Base-by-base conservation (phyloP, 2,329 filamentous ascomycete species). In the Incumbomyces lentus region DNA sequence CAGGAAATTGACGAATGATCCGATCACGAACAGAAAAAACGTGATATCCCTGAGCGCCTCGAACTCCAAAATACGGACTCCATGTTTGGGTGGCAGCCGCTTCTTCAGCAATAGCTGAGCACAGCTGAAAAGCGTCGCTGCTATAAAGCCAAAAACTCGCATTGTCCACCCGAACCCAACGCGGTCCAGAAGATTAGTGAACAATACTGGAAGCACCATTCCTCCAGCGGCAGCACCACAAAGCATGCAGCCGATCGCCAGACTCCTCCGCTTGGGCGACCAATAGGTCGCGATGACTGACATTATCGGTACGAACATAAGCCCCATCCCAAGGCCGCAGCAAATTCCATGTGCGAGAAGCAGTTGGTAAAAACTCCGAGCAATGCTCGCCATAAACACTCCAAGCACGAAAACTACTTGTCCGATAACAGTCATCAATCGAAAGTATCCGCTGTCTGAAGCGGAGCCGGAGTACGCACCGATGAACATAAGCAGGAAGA, bases 111-210 rank as follows among this genome's bases (percentile, higher is more conserved):
- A 65, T 7, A 71, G 47, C 30, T 52, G 26, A n/a, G 48, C 32
- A 45, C 32, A 37, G n/a, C 33, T 18, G 33, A 45, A 45, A 10
- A 45, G n/a, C 1, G 63, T 61, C 1, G 68, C 59, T 2, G 67
- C 55, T 29, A 84, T 69, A 43, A 84, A 73, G 0, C 74, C 80
- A 50, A 82, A 69, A 0, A 73, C 69, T 0, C 80, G 68, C 16
- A 81, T 70, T 0, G 81, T 80, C 78, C 79, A 83, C 0, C 69
- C 68, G 55, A 82, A 84, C 0, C 81, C 81, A 3, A 83, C 63
- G 14, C 65, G 67, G 0, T 78, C 75, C 1, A 82, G 62, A 10
- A 83, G 62, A 44, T 78, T 71, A 55, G 71, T 67, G 1, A 74
- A 68, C 12, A 78, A 68, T 1, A 76, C 66, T 0, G 81, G 80